A percentile compares a stretch with the other conserved stretches of the same genome.
These are phyloP conservation scores for Isatis tinctoria DNA, from an alignment of 345 rosid genomes.

Conservation along the genomic window DNA sequence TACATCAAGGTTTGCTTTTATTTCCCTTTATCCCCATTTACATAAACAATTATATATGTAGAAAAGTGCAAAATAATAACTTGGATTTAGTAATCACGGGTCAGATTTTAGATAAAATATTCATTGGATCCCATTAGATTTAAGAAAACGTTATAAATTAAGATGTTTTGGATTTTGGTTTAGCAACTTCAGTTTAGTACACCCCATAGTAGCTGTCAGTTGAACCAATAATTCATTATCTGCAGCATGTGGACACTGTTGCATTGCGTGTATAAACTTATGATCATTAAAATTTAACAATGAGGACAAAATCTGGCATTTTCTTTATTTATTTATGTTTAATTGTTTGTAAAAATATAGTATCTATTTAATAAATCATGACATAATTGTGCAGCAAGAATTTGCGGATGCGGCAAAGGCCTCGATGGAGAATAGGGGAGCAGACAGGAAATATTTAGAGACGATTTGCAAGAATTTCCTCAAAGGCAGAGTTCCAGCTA, in stretches of 20 bases:
- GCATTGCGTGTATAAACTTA: neutral
- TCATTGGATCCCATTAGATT: neutral
- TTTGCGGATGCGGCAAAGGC: conserved; percentile 34
- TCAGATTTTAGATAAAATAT: no score
- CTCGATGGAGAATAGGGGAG: conserved; percentile 23
- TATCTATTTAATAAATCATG: neutral
- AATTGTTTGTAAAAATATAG: neutral
- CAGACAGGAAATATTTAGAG: conserved; percentile 31
- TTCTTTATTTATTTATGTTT: neutral
- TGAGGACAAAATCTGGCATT: neutral
- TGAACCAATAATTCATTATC: neutral
- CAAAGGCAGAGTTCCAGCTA: conserved; percentile 28
- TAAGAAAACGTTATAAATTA: neutral
- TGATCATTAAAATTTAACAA: neutral
- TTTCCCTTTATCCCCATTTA: neutral
- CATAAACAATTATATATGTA: neutral
- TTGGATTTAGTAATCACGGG: no score
- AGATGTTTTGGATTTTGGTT: neutral
- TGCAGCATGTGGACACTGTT: neutral
- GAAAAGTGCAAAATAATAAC: no score
- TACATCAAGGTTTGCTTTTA: conserved; percentile 44
- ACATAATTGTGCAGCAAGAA: conserved; percentile 19
- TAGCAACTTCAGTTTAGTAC: neutral
- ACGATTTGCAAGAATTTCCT: conserved; percentile 33
- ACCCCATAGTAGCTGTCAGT: neutral